phyloP scores from a whole-genome alignment of 768 basidiomycete species.

The Ramaria rubella region DNA sequence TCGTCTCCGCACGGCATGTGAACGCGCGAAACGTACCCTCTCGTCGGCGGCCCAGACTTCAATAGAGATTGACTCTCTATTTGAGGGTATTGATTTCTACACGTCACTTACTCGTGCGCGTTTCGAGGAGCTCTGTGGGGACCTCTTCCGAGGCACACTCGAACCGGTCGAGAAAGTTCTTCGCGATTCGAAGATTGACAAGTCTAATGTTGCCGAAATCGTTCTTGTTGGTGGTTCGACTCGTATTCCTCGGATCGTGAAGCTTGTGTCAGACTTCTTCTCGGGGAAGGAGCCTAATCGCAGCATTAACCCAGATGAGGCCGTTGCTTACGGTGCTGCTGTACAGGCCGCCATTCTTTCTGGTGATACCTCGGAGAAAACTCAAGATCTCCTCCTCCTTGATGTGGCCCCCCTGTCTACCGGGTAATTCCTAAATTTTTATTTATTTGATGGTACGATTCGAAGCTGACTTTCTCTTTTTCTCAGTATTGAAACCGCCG shows the following conservation, averaged over 20 bases:
- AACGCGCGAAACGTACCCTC: conserved; percentile 97
- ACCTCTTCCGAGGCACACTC: conserved; percentile 88
- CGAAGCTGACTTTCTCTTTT: conserved; percentile 31
- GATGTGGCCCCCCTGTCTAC: conserved; percentile 87
- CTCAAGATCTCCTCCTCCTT: conserved; percentile 90
- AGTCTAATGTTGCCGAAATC: conserved; percentile 91
- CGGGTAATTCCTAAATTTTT: conserved; percentile 36
- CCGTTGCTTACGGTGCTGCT: conserved; percentile 97
- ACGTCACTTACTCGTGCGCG: conserved; percentile 96
- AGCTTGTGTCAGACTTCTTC: conserved; percentile 98
- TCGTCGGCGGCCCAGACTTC: conserved; percentile 95
- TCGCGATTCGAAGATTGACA: conserved; percentile 97
- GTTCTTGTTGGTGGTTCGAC: conserved; percentile 98
- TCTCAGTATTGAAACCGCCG: conserved; percentile 88
- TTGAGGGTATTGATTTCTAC: conserved; percentile 97
- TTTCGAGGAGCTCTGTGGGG: conserved; percentile 93
- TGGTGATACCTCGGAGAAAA: conserved; percentile 97
- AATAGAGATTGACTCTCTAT: conserved; percentile 97
- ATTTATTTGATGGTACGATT: no score
- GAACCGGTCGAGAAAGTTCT: conserved; percentile 98
- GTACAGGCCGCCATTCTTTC: conserved; percentile 98
- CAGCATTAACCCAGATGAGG: conserved; percentile 99
- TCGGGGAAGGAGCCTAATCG: conserved; percentile 98
- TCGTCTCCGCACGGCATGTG: conserved; percentile 95
- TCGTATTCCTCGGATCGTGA: conserved; percentile 95